These are phyloP conservation scores for Aureobasidium mangrovei DNA, from an alignment of 2,329 filamentous ascomycete species.

Conservation along the genomic window DNA sequence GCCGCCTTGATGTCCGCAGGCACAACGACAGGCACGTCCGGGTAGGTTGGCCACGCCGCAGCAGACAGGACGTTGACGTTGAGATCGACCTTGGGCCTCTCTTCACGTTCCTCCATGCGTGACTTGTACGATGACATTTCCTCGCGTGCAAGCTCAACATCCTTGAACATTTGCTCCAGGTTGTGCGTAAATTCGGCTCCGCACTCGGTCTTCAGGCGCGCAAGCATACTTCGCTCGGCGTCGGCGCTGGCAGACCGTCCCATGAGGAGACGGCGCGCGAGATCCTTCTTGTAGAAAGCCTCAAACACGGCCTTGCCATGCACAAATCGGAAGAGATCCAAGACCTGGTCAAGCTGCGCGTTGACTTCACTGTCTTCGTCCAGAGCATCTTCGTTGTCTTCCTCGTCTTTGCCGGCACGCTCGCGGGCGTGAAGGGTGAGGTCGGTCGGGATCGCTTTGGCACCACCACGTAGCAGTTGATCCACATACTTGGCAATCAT, in stretches of 20 bases:
- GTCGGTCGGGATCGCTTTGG: slow-evolving; percentile 69
- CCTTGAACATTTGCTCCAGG: slow-evolving; percentile 98
- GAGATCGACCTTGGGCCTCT: slow-evolving; percentile 57
- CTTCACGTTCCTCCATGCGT: slow-evolving; percentile 48
- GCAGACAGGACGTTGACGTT: slow-evolving; percentile 85
- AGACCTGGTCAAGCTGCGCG: slow-evolving; percentile 79
- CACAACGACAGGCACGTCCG: slow-evolving; percentile 64
- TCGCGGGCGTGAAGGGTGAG: slow-evolving; percentile 49
- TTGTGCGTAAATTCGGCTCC: slow-evolving; percentile 93
- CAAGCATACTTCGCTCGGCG: slow-evolving; percentile 90
- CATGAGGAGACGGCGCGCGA: slow-evolving; percentile 84
- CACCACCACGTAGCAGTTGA: slow-evolving; percentile 72
- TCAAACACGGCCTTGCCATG: slow-evolving; percentile 97
- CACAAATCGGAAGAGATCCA: slow-evolving; percentile 94
- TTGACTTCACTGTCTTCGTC: slow-evolving; percentile 92
- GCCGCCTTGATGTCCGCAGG: slow-evolving; percentile 67
- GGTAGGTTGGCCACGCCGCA: slow-evolving; percentile 87
- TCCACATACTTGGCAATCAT: slow-evolving; percentile 99
- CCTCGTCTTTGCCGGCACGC: slow-evolving; percentile 50
- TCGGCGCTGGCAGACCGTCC: slow-evolving; percentile 87
- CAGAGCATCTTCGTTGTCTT: slow-evolving; percentile 52
- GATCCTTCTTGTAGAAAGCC: slow-evolving; percentile 97
- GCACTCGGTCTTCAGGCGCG: slow-evolving; percentile 86
- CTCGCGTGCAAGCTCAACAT: slow-evolving; percentile 85
- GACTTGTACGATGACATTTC: slow-evolving; percentile 85